Evolutionary conservation across 257 asterid genomes (phyloP), one percentile per base, ranked within the genome.

Genomic region (Rubia yunnanensis): DNA sequence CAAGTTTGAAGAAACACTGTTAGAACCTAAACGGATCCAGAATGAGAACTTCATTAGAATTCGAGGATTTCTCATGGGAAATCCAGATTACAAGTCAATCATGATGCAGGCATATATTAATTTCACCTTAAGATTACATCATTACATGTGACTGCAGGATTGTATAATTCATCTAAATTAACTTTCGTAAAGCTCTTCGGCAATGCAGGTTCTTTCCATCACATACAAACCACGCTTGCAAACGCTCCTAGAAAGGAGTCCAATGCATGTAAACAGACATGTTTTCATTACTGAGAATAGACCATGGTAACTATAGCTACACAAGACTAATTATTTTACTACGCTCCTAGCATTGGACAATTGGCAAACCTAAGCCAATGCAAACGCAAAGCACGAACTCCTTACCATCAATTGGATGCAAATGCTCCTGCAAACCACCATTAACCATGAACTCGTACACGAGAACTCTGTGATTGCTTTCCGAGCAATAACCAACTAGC

Each of bases 401-500:
- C 50, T 72, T 75, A 91, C 98, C 91, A 15, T 68, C 73, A 50
- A 76, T 62, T 59, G 95, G 92, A 83, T 92, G 86, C 84, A 92
- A 73, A 72, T 89, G 95, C 69, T 92, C 98, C 77, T 89, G 98
- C 82, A 92, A 81, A 49, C 98, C 96, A 55, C 96, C 98, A 73
- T 92, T 88, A 49, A 84, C 89, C 98, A 92, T 92, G 67, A 89
- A 92, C 84, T 89, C 98, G 73, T 92, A 92, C 28, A 89, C 96
- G 64, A 92, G 86, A 82, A 92, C 72, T 66, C 85, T 92, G 67
- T 73, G 94, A 79, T 66, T 84, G 73, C 81, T 73, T 60, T 84
- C 95, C 20, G 95, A 92, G 73, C 96, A 86, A 70, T 82, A 87
- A 57, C 98, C 96, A 66, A 85, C 74, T 82, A 92, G 57, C 13